These are phyloP conservation scores for Nitzschia sp. DNA, from an alignment of 108 stramenopile genomes.

Conservation along the genomic window DNA sequence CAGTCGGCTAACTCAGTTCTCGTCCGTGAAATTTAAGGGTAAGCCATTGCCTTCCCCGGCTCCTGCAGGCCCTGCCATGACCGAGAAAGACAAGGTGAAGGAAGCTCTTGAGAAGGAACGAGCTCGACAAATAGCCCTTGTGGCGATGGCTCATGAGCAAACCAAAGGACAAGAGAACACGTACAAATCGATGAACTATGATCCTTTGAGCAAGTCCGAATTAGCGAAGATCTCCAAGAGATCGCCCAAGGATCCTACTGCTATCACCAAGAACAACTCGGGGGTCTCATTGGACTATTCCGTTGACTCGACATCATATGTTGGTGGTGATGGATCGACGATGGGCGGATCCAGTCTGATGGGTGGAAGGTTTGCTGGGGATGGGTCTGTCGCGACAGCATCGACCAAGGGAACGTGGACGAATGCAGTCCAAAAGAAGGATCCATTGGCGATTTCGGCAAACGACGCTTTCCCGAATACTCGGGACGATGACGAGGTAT, in stretches of 20 bases:
- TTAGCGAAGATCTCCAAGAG: background rate
- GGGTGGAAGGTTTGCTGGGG: conserved; percentile 35
- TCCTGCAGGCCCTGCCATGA: background rate
- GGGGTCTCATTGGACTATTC: conserved; percentile 68
- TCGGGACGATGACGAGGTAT: conserved; percentile 9
- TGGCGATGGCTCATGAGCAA: conserved; percentile 15
- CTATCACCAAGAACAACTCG: conserved; percentile 25
- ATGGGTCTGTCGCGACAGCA: conserved; percentile 17
- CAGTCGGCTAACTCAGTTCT: background rate
- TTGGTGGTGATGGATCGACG: conserved; percentile 19
- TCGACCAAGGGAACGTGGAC: conserved; percentile 11
- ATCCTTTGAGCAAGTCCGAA: conserved; percentile 2
- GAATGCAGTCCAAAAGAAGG: conserved; percentile 8
- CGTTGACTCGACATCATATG: conserved; percentile 49
- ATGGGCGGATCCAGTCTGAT: conserved; percentile 47
- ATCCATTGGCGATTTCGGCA: background rate
- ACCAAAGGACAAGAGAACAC: background rate
- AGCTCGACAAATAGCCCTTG: conserved; percentile 5
- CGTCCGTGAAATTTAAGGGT: too few relatives aligned
- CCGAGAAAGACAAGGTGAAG: conserved; percentile 19
- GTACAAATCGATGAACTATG: background rate
- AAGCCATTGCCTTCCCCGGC: conserved; percentile 10
- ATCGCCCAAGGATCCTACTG: background rate
- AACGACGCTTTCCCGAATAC: background rate
- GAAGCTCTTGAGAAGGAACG: conserved; percentile 25